A percentile compares a stretch with the other conserved stretches of the same genome.
Evolutionary conservation across 495 filamentous ascomycete species (phyloP).

Genomic region (Annulohypoxylon maeteangense): DNA sequence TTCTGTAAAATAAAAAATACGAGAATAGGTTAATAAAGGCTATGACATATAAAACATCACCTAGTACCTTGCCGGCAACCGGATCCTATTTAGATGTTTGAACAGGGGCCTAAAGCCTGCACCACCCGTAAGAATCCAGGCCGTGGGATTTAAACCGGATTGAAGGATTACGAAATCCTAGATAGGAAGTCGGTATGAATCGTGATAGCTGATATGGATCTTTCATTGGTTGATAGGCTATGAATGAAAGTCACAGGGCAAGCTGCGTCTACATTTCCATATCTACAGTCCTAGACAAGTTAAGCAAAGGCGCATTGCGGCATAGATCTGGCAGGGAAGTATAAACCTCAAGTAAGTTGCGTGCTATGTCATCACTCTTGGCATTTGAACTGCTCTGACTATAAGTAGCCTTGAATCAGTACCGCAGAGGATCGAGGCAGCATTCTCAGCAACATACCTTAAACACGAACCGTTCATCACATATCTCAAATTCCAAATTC

Average conservation of each 20-base stretch:
- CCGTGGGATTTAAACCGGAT: background rate
- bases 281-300: background rate
- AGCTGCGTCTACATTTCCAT: background rate
- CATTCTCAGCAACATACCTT: background rate
- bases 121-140: background rate
- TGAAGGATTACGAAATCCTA: background rate
- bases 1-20: background rate
- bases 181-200: background rate
- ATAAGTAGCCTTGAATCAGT: background rate
- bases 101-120: background rate
- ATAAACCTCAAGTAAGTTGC: background rate
- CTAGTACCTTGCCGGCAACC: background rate
- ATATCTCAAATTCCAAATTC: background rate
- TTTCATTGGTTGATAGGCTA: constrained; percentile 4
- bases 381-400: background rate
- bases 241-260: background rate
- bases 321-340: background rate
- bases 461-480: background rate
- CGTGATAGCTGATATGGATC: constrained; percentile 7
- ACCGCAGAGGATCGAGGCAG: background rate
- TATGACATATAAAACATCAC: constrained; percentile 13
- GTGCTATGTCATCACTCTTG: constrained; percentile 5
- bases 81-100: background rate
- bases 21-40: background rate
- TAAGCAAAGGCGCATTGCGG: background rate